A percentile compares a stretch with the other conserved stretches of the same genome.
Conservation (phyloP, 2,329 filamentous ascomycete species). For the Claviceps maximensis region DNA sequence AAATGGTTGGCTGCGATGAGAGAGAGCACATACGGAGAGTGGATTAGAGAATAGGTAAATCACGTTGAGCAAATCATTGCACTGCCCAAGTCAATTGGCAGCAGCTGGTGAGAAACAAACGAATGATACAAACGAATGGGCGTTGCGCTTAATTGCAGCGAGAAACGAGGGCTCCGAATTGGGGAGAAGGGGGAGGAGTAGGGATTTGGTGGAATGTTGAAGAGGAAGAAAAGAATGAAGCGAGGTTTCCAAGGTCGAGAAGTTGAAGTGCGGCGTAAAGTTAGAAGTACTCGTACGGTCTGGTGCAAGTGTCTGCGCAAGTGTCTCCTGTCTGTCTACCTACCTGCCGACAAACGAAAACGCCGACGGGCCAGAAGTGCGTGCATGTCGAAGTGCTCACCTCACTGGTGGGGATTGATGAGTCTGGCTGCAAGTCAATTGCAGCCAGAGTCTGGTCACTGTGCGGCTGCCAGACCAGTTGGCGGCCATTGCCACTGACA, state of each 20-base stretch:
- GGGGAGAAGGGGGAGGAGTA: background rate
- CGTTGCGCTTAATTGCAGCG: background rate
- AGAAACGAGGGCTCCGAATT: background rate
- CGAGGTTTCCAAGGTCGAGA: background rate
- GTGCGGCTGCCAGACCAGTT: background rate
- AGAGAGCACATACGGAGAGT: conserved; percentile 12
- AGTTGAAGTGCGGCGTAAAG: background rate
- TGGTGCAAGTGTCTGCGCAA: background rate
- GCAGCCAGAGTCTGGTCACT: background rate
- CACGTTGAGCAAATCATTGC: conserved; percentile 26
- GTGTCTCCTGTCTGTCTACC: no score
- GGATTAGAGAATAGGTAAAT: conserved; percentile 11
- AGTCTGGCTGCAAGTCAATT: background rate
- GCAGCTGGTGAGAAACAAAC: conserved; percentile 7
- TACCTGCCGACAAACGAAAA: no score
- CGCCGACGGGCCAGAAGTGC: background rate
- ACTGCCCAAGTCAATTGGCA: conserved; percentile 23
- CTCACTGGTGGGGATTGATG: background rate
- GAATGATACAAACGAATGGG: conserved; percentile 4
- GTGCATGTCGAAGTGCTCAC: background rate
- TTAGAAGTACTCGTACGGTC: background rate
- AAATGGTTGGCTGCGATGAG: background rate
- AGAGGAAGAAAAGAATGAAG: background rate
- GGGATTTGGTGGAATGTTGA: background rate
- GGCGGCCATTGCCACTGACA: background rate